Percentiles rank a stretch among this genome's conserved stretches.
These are phyloP conservation scores for Paramecium pentaurelia DNA, from an alignment of 73 alveolate species.

Conservation along the genomic window DNA sequence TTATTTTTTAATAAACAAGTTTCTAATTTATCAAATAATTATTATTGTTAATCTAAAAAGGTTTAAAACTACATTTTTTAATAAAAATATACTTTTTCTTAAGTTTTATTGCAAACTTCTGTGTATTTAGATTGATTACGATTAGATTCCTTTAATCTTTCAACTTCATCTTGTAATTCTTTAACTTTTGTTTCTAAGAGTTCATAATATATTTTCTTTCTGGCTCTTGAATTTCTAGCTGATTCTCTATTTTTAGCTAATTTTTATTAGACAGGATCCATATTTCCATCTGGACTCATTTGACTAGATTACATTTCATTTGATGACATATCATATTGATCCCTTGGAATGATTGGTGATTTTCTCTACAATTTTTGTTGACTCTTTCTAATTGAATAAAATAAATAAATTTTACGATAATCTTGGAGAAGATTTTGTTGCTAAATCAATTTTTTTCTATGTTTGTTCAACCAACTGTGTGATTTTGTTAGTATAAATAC, in stretches of 20 bases:
- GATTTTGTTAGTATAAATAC: conserved; percentile 5
- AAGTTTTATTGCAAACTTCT: background rate
- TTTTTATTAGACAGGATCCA: conserved; percentile 48
- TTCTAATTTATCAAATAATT: conserved; percentile 54
- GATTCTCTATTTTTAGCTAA: conserved; percentile 55
- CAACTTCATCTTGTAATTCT: conserved; percentile 35
- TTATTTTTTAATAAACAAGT: background rate
- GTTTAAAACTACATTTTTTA: background rate
- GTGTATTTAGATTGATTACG: background rate
- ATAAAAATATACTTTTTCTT: background rate
- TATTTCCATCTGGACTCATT: background rate
- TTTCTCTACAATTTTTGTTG: background rate
- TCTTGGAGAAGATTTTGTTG: background rate
- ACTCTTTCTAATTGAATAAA: background rate
- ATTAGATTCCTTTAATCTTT: conserved; percentile 30
- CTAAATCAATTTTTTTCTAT: background rate
- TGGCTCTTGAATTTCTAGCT: conserved; percentile 56
- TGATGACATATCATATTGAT: background rate
- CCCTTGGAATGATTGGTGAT: background rate
- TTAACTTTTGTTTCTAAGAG: conserved; percentile 55
- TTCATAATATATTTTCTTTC: conserved; percentile 57
- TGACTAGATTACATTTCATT: background rate
- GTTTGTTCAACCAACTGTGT: conserved; percentile 13
- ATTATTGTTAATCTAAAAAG: conserved; percentile 18
- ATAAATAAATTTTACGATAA: background rate